Evolutionary conservation across 495 filamentous ascomycete species (phyloP).

Genomic region (Lindgomyces ingoldianus): DNA sequence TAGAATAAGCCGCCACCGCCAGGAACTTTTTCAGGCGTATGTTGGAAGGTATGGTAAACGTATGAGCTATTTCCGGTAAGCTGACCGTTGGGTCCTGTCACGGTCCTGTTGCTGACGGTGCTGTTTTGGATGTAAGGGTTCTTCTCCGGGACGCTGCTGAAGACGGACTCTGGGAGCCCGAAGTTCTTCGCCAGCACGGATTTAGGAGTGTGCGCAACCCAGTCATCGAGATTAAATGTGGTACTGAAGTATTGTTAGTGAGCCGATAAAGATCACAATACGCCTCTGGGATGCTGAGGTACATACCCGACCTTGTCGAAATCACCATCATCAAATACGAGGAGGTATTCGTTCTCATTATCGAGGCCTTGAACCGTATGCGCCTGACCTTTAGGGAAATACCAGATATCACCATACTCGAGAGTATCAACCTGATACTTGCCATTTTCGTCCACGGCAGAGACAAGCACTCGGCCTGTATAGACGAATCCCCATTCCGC

Average conservation of each 20-base stretch:
- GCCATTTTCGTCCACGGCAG: constrained; percentile 63
- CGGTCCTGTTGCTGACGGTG: constrained; percentile 50
- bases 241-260: constrained; percentile 44
- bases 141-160: constrained; percentile 56
- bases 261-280: no score
- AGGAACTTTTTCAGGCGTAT: constrained; percentile 55
- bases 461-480: constrained; percentile 56
- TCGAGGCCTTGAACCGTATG: constrained; percentile 61
- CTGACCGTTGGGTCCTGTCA: constrained; percentile 52
- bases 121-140: constrained; percentile 63
- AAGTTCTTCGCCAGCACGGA: constrained; percentile 67
- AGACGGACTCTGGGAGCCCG: constrained; percentile 57
- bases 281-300: neutral
- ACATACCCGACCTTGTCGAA: constrained; percentile 51
- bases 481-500: constrained; percentile 69
- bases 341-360: constrained; percentile 66
- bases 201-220: constrained; percentile 63
- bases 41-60: constrained; percentile 56
- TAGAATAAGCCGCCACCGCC: constrained; percentile 60
- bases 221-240: constrained; percentile 66
- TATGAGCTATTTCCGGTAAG: constrained; percentile 59
- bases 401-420: constrained; percentile 65
- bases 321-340: constrained; percentile 65
- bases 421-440: constrained; percentile 57
- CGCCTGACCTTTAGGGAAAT: constrained; percentile 65